Percentiles rank a stretch among this genome's conserved stretches.
These are phyloP conservation scores for Tylopilus rubrobrunneus DNA, from an alignment of 768 basidiomycete species.

Conservation along the genomic window DNA sequence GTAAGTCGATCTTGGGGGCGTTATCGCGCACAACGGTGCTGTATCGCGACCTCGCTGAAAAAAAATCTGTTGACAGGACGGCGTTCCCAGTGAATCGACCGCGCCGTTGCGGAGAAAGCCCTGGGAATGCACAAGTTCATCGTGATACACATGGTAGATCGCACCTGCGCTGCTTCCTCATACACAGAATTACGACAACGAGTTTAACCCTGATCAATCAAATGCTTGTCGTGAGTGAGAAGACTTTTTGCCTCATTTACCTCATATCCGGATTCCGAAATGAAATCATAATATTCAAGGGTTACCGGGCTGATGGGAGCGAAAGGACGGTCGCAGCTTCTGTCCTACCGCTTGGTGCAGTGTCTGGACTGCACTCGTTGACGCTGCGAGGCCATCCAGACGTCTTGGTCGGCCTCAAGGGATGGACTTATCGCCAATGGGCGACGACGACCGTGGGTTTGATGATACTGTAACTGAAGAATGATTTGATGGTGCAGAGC, in stretches of 20 bases:
- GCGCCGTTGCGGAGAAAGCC: constrained; percentile 56
- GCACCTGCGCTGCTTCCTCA: constrained; percentile 1
- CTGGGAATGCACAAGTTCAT: constrained; percentile 46
- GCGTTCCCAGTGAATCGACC: constrained; percentile 53
- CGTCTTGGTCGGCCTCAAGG: background rate
- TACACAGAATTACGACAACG: constrained; percentile 15
- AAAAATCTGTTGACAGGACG: constrained; percentile 37
- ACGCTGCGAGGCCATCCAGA: background rate
- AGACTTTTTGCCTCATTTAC: constrained; percentile 1
- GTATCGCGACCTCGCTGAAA: background rate
- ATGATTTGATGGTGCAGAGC: background rate
- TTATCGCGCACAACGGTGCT: background rate
- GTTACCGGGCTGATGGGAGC: constrained; percentile 1
- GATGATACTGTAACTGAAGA: background rate
- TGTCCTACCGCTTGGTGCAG: background rate
- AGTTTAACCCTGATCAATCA: constrained; percentile 8
- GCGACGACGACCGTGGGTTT: constrained; percentile 12
- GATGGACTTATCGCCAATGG: background rate
- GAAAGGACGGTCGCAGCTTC: constrained; percentile 2
- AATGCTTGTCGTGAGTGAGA: constrained; percentile 11
- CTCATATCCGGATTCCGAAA: constrained; percentile 6
- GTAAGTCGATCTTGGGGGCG: constrained; percentile 38
- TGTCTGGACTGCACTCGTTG: background rate
- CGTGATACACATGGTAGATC: constrained; percentile 19
- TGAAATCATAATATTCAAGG: constrained; percentile 5